These are phyloP conservation scores for Mortierella sp. DNA, from an alignment of 371 early-diverging fungal species.

Conservation along the genomic window DNA sequence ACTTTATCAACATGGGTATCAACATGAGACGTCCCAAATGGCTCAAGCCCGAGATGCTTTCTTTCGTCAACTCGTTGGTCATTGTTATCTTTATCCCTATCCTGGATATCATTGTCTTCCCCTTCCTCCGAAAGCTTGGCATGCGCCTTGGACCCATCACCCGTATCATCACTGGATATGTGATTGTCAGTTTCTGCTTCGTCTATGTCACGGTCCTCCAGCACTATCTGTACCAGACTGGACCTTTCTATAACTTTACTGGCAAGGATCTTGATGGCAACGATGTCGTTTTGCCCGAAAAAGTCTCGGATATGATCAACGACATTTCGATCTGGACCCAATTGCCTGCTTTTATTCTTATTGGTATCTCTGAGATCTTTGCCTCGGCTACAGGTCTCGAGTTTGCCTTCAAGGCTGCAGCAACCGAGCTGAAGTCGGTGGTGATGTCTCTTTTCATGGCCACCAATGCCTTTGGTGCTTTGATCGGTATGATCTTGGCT, in stretches of 20 bases:
- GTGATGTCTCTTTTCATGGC: slow-evolving; percentile 79
- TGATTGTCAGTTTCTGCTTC: slow-evolving; percentile 71
- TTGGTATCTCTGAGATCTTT: slow-evolving; percentile 79
- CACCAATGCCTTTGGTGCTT: slow-evolving; percentile 72
- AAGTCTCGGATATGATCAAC: slow-evolving; percentile 39
- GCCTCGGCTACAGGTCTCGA: slow-evolving; percentile 81
- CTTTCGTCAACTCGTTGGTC: slow-evolving; percentile 69
- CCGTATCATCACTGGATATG: slow-evolving; percentile 79
- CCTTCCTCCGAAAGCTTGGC: slow-evolving; percentile 70
- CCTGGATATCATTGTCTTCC: slow-evolving; percentile 76
- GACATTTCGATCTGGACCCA: slow-evolving; percentile 73
- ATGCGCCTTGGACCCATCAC: slow-evolving; percentile 72
- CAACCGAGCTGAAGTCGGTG: slow-evolving; percentile 78
- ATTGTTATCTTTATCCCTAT: slow-evolving; percentile 78
- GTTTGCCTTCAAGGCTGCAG: slow-evolving; percentile 82
- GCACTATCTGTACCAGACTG: slow-evolving; percentile 68
- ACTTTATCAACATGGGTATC: slow-evolving; percentile 76
- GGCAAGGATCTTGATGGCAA: slow-evolving; percentile 42
- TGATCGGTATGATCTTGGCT: slow-evolving; percentile 75
- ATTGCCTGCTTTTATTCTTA: slow-evolving; percentile 71
- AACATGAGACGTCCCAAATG: slow-evolving; percentile 71
- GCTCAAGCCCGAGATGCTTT: slow-evolving; percentile 70
- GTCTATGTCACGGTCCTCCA: slow-evolving; percentile 80
- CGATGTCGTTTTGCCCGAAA: slow-evolving; percentile 20
- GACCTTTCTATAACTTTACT: slow-evolving; percentile 63